Percentiles rank a stretch among this genome's conserved stretches.
Evolutionary conservation across 768 basidiomycete genomes (phyloP).

Genomic region (Xerocomus spinulosus): DNA sequence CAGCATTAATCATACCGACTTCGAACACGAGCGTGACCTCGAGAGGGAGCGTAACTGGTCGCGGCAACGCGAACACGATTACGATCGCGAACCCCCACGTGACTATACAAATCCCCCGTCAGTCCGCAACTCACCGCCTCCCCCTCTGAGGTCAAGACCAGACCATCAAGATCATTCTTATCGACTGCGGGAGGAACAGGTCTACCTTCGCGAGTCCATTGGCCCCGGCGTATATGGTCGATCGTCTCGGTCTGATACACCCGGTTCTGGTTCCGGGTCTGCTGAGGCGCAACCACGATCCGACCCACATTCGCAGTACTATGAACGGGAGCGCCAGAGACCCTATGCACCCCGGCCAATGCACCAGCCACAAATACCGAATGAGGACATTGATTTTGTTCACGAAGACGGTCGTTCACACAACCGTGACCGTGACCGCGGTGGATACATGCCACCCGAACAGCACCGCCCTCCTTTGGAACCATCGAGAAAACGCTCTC

Average conservation of each 20-base stretch:
- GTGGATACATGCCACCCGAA: conserved; percentile 31
- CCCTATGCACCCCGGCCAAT: conserved; percentile 51
- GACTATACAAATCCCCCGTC: conserved; percentile 27
- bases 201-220: conserved; percentile 30
- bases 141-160: conserved; percentile 36
- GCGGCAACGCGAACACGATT: conserved; percentile 41
- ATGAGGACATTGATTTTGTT: conserved; percentile 48
- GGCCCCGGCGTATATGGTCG: conserved; percentile 30
- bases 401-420: conserved; percentile 50
- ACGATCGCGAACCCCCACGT: conserved; percentile 33
- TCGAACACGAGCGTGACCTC: conserved; percentile 39
- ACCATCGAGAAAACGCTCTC: conserved; percentile 50
- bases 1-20: conserved; percentile 42
- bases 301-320: conserved; percentile 43
- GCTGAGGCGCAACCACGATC: conserved; percentile 48
- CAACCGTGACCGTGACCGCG: conserved; percentile 37
- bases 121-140: conserved; percentile 41
- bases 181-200: conserved; percentile 27
- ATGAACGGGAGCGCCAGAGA: conserved; percentile 46
- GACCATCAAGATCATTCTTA: conserved; percentile 30
- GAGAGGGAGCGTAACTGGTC: conserved; percentile 41
- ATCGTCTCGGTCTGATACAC: conserved; percentile 54
- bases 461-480: conserved; percentile 41
- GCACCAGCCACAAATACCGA: conserved; percentile 33
- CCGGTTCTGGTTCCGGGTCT: conserved; percentile 51